Evolutionary conservation across 768 basidiomycete genomes (phyloP), one percentile per base, ranked within the genome.

Genomic region (Serpula lacrymans): DNA sequence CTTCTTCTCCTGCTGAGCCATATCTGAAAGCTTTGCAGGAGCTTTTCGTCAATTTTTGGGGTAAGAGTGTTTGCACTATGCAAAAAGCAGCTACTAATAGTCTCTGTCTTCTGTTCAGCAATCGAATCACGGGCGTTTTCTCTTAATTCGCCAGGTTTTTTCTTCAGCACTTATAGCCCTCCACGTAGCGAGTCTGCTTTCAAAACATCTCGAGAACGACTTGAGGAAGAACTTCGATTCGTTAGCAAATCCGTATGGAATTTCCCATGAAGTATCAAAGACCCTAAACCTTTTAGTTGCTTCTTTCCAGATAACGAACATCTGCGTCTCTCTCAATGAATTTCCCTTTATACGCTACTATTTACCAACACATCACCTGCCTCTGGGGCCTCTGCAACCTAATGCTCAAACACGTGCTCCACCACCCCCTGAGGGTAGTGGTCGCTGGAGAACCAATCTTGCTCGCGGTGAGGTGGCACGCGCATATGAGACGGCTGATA

Each of bases 321-420:
- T 94, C 3, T 90, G 93, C 60, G 84, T 96, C 12, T 80, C 89
- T 0, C 64, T 98, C 21, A 86, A 91, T 53, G 96, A 99, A 59
- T 89, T 84, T 54, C 96, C 96, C 0, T 85, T 78, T 58, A 84
- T 98, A 49, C 85, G 95, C 23, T 98, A 95, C 65, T 97, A 96
- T 59, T 66, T 88, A 38, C 91, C 95, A 4, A 67, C 80, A 10
- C 77, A 86, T 47, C 91, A 93, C 53, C 71, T 72, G 2, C 94
- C 93, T 1, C 72, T 97, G 11, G 91, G 92, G 11, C 78, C 92
- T 3, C 78, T 97, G 39, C 82, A 84, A 41, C 84, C 83, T 2
- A 64, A 78, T 50, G 63, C 66, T 2, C 71, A 77, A 44, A 83
- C 80, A 9, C 79, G 84, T 4, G 75, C 83, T 5, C 78, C 82